Evolutionary conservation across 2,329 filamentous ascomycete genomes (phyloP), one percentile per base, ranked within the genome.

Genomic region (Pseudomassariella vexata): DNA sequence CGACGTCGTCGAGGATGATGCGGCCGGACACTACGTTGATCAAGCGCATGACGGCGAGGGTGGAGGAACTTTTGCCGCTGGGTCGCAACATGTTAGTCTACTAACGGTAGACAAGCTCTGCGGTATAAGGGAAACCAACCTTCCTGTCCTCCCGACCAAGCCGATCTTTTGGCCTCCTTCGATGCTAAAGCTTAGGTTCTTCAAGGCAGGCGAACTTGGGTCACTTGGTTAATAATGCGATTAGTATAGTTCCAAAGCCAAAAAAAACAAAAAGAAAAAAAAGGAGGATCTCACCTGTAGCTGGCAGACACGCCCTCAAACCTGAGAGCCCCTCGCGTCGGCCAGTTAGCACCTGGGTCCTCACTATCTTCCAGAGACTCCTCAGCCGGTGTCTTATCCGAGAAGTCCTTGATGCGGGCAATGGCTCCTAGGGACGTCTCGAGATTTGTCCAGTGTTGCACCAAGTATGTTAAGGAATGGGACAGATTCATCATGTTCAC

Each of bases 201-300:
- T 36, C n/a, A 39, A 20, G 6, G 36, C 34, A 3, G 37, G 7
- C 7, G 34, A 20, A n/a, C n/a, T n/a, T n/a, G n/a, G n/a, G n/a
- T n/a, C n/a, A n/a, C n/a, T n/a, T n/a, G n/a, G n/a, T n/a, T n/a
- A n/a, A n/a, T n/a, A n/a, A n/a, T n/a, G n/a, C n/a, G n/a, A n/a
- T n/a, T n/a, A n/a, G n/a, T n/a, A n/a, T n/a, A n/a, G n/a, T n/a
- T n/a, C n/a, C n/a, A n/a, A n/a, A n/a, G n/a, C n/a, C n/a, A n/a
- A n/a, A n/a, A n/a, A n/a, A n/a, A n/a, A n/a, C n/a, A n/a, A n/a
- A n/a, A n/a, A n/a, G n/a, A n/a, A n/a, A n/a, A n/a, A n/a, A n/a
- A n/a, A n/a, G n/a, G n/a, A 52, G 34, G 55, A 60, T n/a, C 33
- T 14, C 26, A 39, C 36, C 25, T 21, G n/a, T 39, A 39, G 12